A percentile compares a stretch with the other conserved stretches of the same genome.
These are phyloP conservation scores for Aspergillus hiratsukae DNA, from an alignment of 2,329 filamentous ascomycete genomes.

Conservation along the genomic window DNA sequence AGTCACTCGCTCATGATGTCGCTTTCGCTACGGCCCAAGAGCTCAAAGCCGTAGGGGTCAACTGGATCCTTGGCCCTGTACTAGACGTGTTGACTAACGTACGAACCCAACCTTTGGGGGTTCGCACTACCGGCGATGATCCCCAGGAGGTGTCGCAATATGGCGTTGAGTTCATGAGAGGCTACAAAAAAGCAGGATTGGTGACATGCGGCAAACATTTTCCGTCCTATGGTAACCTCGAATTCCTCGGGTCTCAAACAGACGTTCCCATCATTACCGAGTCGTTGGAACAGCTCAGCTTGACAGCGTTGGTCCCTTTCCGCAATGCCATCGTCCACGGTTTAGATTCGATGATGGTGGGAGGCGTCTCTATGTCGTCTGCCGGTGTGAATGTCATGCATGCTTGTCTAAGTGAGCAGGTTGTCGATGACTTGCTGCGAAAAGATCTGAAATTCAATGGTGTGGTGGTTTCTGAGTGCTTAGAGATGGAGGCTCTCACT, in stretches of 20 bases:
- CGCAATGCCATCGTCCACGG: constrained; percentile 83
- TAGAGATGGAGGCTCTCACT: constrained; percentile 94
- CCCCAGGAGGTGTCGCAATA: constrained; percentile 93
- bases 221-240: constrained; percentile 89
- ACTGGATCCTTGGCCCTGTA: constrained; percentile 90
- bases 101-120: constrained; percentile 82
- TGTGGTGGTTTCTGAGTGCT: constrained; percentile 88
- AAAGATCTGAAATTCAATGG: constrained; percentile 85
- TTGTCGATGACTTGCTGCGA: constrained; percentile 84
- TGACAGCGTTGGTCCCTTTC: constrained; percentile 90
- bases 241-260: constrained; percentile 84
- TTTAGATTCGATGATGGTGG: constrained; percentile 91
- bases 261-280: constrained; percentile 96
- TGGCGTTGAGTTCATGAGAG: constrained; percentile 83
- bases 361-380: constrained; percentile 88
- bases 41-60: constrained; percentile 87
- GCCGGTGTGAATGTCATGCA: constrained; percentile 92
- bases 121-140: constrained; percentile 85
- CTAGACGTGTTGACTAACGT: constrained; percentile 92
- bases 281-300: constrained; percentile 82
- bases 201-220: constrained; percentile 94
- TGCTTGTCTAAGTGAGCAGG: constrained; percentile 86
- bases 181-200: constrained; percentile 85
- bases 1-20: constrained; percentile 79
- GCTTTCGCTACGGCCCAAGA: constrained; percentile 92